Evolutionary conservation across 768 basidiomycete species (phyloP), one percentile per base, ranked within the genome.

Genomic region (Lentinula detonsa): DNA sequence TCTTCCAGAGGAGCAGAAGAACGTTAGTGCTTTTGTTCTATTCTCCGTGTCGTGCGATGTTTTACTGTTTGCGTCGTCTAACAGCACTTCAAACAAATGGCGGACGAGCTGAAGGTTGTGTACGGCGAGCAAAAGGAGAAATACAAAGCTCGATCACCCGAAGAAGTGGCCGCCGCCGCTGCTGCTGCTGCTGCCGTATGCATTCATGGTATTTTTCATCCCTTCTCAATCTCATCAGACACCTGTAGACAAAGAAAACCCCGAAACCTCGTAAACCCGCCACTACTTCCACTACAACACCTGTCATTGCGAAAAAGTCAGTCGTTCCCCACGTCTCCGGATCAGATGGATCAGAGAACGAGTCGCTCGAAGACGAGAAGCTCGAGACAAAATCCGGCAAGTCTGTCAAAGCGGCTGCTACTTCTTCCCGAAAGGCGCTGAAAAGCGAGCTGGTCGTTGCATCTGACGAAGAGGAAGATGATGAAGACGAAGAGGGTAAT

Each of bases 1-100:
- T 1, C 74, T 90, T 67, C 63, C 75, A 13, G 68, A 73, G 8
- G 78, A 78, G 13, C 76, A 84, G 68, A 86, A 85, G 72, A 75
- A 81, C 69, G 87, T 88, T 57, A 57, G 82, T 70, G 1, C 31
- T 53, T 9, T 56, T n/a, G 5, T 37, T 21, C 5, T 11, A 10
- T 34, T 34, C n/a, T 40, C 11, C 34, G 4, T 15, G 54, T 56
- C 4, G 37, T 21, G 37, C 48, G 61, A 37, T 33, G 56, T 5
- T 11, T 43, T 15, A 49, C 46, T 34, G 34, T 39, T 43, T 16
- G 56, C n/a, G 31, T 56, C 40, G 16, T 16, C 51, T 18, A 23
- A 50, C 35, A 15, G 62, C 80, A 79, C 67, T 68, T n/a, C 81
- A 81, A 57, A 67, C 3, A 67, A 21, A 7, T 74, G 45, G 81